phyloP scores from a whole-genome alignment of 2,329 filamentous ascomycete species.

The Truncatella angustata region DNA sequence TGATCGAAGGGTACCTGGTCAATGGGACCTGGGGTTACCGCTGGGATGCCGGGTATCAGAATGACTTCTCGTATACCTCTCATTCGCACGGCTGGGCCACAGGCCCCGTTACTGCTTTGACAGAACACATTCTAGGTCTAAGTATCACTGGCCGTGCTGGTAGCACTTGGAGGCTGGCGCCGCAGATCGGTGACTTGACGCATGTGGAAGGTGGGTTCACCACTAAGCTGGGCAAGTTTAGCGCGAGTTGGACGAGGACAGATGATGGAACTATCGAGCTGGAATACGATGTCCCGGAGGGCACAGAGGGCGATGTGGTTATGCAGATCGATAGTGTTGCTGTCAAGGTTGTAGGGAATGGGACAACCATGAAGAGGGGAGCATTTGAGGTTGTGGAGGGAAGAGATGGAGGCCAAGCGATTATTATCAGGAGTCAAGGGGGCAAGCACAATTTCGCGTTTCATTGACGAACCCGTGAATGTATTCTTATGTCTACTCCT shows the following conservation, averaged over 20 bases:
- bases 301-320: slow-evolving; percentile 22
- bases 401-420: neutral
- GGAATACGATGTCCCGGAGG: slow-evolving; percentile 22
- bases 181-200: slow-evolving; percentile 37
- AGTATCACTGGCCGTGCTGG: slow-evolving; percentile 34
- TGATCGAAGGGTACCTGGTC: slow-evolving; percentile 56
- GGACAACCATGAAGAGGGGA: neutral
- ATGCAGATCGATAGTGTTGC: slow-evolving; percentile 17
- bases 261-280: slow-evolving; percentile 18
- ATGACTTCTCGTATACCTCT: slow-evolving; percentile 45
- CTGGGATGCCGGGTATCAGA: slow-evolving; percentile 47
- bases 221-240: slow-evolving; percentile 36
- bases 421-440: neutral
- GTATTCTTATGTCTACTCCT: too few species aligned
- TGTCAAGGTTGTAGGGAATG: neutral
- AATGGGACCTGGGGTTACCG: slow-evolving; percentile 59
- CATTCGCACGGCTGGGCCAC: slow-evolving; percentile 50
- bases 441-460: slow-evolving; percentile 2
- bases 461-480: too few species aligned
- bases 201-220: slow-evolving; percentile 38
- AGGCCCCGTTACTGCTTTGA: slow-evolving; percentile 45
- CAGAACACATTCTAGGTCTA: slow-evolving; percentile 41
- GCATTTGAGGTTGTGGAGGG: neutral
- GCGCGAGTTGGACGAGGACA: slow-evolving; percentile 26
- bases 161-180: slow-evolving; percentile 34